These are phyloP conservation scores for Mangifera indica DNA, from an alignment of 345 rosid species.

Conservation along the genomic window DNA sequence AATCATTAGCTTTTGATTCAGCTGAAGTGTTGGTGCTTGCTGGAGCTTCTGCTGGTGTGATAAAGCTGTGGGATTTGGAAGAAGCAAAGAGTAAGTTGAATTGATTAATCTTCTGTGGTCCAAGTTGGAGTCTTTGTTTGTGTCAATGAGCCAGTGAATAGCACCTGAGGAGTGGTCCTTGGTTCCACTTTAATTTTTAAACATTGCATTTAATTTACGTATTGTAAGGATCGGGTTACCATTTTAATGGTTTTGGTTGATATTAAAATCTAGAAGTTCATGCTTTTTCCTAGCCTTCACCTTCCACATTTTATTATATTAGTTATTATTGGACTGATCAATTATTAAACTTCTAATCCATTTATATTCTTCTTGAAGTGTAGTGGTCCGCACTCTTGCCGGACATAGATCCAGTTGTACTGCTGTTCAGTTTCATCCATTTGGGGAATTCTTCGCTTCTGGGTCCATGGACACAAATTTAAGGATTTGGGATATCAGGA, in stretches of 20 bases:
- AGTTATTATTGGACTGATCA: neutral
- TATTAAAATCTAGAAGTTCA: neutral
- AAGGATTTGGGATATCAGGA: conserved; percentile 92
- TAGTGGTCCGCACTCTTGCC: conserved; percentile 97
- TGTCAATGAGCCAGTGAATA: neutral
- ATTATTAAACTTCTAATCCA: conserved; percentile 36
- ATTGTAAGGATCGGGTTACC: neutral
- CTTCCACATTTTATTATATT: neutral
- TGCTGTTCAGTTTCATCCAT: conserved; percentile 93
- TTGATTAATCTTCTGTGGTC: conserved; percentile 14
- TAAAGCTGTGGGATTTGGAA: conserved; percentile 84
- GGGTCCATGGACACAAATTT: conserved; percentile 81
- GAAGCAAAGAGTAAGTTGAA: conserved; percentile 66
- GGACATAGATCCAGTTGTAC: conserved; percentile 94
- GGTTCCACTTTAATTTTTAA: neutral
- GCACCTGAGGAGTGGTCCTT: conserved; percentile 3
- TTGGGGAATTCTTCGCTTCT: conserved; percentile 96
- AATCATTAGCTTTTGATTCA: conserved; percentile 60
- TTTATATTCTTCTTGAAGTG: conserved; percentile 75
- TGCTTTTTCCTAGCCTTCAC: neutral
- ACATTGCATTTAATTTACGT: conserved; percentile 7
- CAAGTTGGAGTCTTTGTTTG: conserved; percentile 1
- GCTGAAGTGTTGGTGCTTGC: conserved; percentile 66
- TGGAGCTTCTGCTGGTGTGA: conserved; percentile 69
- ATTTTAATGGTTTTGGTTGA: neutral